These are phyloP conservation scores for Hippophae gyantsensis DNA, from an alignment of 306 rosid species.

Conservation along the genomic window DNA sequence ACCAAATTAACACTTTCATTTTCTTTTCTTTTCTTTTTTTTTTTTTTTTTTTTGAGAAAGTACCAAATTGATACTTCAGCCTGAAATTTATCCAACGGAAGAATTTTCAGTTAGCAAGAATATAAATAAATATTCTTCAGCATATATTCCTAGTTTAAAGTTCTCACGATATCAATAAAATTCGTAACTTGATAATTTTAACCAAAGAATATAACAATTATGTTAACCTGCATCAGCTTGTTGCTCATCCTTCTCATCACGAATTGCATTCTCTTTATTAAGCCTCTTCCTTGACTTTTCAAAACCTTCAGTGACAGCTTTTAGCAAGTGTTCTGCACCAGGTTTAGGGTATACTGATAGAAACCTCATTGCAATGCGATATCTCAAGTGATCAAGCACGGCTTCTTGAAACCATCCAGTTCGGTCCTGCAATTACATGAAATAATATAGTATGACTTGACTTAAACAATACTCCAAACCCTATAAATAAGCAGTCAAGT, in stretches of 20 bases:
- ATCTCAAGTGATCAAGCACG: conserved; percentile 49
- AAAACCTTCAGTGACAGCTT: conserved; percentile 54
- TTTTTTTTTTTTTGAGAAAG: no score
- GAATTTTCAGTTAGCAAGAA: not conserved
- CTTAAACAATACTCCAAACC: not conserved
- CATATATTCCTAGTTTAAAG: not conserved
- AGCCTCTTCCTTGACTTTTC: conserved; percentile 55
- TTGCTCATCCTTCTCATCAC: conserved; percentile 32
- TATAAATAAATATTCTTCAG: not conserved
- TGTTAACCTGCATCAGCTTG: conserved; percentile 52
- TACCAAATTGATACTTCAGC: no score
- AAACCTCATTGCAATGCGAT: conserved; percentile 61
- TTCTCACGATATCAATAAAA: not conserved
- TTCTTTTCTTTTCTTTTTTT: no score
- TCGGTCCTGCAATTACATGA: conserved; percentile 42
- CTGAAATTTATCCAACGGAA: not conserved
- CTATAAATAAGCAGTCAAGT: not conserved
- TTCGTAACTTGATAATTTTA: not conserved
- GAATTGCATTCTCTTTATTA: conserved; percentile 32
- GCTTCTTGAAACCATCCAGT: conserved; percentile 68
- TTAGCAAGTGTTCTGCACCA: conserved; percentile 54
- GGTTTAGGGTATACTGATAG: conserved; percentile 59
- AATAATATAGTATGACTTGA: conserved; percentile 13
- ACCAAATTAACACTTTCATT: no score
- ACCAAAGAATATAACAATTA: not conserved